phyloP scores from a whole-genome alignment of 257 asterid species.

The Fraxinus quadrangulata region DNA sequence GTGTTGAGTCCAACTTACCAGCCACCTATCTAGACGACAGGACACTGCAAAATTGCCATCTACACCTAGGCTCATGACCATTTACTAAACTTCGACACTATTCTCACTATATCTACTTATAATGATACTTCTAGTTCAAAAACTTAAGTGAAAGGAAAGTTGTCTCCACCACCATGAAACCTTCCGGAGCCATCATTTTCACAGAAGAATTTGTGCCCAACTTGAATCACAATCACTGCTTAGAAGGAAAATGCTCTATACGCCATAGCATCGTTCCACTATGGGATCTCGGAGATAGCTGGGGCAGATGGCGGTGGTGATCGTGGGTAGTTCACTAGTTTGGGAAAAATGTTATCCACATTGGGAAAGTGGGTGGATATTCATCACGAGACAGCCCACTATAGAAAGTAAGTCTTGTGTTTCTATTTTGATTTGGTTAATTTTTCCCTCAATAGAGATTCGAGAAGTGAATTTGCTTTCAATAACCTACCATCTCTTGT shows the following conservation, averaged over 20 bases:
- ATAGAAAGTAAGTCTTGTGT: background rate
- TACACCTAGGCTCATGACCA: background rate
- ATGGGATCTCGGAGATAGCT: background rate
- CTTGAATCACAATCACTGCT: background rate
- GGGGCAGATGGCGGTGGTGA: no score
- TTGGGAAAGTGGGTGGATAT: background rate
- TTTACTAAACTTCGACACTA: background rate
- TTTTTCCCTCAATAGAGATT: background rate
- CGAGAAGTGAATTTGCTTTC: background rate
- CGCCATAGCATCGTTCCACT: background rate
- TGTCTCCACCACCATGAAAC: background rate
- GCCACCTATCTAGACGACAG: background rate
- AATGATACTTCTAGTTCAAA: background rate
- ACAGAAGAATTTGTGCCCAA: background rate
- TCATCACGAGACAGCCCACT: background rate
- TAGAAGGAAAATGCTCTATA: background rate
- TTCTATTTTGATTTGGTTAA: background rate
- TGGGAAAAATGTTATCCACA: background rate
- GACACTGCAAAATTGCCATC: background rate
- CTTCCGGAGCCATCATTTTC: background rate
- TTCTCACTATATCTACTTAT: background rate
- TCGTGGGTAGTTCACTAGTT: background rate
- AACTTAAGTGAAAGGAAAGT: background rate
- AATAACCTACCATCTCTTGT: no score
- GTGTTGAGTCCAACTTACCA: background rate